Conservation (phyloP, 768 basidiomycete genomes). For the Rubroboletus pulcherrimus region DNA sequence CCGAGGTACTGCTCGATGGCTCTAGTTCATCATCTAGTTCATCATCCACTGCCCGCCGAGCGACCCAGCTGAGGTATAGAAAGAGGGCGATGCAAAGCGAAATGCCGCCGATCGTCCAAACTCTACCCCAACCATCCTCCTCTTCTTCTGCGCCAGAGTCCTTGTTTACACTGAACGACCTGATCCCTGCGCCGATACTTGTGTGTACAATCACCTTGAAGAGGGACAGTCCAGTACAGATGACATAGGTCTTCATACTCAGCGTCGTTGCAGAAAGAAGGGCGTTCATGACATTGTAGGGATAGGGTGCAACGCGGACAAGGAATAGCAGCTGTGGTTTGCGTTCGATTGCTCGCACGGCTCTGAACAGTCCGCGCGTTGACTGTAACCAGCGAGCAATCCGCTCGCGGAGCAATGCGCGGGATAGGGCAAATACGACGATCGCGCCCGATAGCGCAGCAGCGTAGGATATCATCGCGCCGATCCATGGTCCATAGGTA, state of each 20-base stretch:
- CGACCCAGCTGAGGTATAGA: conserved; percentile 76
- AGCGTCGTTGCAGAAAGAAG: conserved; percentile 84
- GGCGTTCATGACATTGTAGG: conserved; percentile 94
- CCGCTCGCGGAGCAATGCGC: conserved; percentile 63
- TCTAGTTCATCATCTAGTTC: conserved; percentile 45
- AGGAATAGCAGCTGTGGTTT: conserved; percentile 86
- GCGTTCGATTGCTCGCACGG: conserved; percentile 83
- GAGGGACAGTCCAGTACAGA: conserved; percentile 78
- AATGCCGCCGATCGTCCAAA: conserved; percentile 70
- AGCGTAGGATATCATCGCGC: conserved; percentile 82
- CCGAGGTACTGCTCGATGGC: conserved; percentile 29
- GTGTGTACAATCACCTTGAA: conserved; percentile 93
- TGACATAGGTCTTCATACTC: conserved; percentile 71
- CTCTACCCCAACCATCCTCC: conserved; percentile 45
- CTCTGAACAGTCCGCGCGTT: conserved; percentile 69
- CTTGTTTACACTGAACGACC: conserved; percentile 63
- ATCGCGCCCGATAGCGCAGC: conserved; percentile 84
- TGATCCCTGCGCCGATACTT: conserved; percentile 79
- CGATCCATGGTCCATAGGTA: conserved; percentile 80
- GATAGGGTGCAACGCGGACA: conserved; percentile 88
- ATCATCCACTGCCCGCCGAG: conserved; percentile 62
- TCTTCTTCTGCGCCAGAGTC: conserved; percentile 34
- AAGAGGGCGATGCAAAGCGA: conserved; percentile 70
- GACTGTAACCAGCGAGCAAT: conserved; percentile 73
- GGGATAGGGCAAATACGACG: conserved; percentile 77